These are phyloP conservation scores for Gossypium gossypioides DNA, from an alignment of 441 rosid species.

Conservation along the genomic window DNA sequence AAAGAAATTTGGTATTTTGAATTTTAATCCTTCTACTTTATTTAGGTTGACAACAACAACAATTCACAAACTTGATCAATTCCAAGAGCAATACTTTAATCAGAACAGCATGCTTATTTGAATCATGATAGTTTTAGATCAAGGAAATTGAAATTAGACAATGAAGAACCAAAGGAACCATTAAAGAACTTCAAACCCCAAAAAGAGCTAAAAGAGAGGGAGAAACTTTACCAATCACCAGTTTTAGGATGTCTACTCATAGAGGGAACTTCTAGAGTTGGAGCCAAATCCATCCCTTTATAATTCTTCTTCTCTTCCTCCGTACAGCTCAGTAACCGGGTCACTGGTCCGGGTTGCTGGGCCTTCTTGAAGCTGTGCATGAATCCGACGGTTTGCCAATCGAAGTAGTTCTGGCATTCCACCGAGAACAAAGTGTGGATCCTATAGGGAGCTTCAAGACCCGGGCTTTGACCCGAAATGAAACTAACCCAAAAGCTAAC, in stretches of 20 bases:
- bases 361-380: constrained; percentile 88
- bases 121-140: neutral
- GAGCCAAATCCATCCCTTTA: constrained; percentile 82
- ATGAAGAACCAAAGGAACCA: neutral
- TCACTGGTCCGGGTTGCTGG: constrained; percentile 77
- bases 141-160: neutral
- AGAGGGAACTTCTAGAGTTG: constrained; percentile 80
- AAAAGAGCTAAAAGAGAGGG: neutral
- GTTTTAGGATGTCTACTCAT: constrained; percentile 93
- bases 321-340: constrained; percentile 87
- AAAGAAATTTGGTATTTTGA: neutral
- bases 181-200: neutral
- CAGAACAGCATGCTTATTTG: neutral
- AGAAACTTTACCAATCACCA: constrained; percentile 60
- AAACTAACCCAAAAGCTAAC: constrained; percentile 19
- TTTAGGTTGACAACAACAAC: neutral
- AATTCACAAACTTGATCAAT: neutral
- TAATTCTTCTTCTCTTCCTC: constrained; percentile 72
- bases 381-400: constrained; percentile 96
- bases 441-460: constrained; percentile 53
- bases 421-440: constrained; percentile 93
- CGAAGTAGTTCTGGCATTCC: constrained; percentile 91
- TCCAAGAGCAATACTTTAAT: neutral
- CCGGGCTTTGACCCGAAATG: constrained; percentile 28
- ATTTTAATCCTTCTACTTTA: neutral